Evolutionary conservation across 1,139 yeast genomes (phyloP), one percentile per base, ranked within the genome.

Genomic region (Pichia sp.): DNA sequence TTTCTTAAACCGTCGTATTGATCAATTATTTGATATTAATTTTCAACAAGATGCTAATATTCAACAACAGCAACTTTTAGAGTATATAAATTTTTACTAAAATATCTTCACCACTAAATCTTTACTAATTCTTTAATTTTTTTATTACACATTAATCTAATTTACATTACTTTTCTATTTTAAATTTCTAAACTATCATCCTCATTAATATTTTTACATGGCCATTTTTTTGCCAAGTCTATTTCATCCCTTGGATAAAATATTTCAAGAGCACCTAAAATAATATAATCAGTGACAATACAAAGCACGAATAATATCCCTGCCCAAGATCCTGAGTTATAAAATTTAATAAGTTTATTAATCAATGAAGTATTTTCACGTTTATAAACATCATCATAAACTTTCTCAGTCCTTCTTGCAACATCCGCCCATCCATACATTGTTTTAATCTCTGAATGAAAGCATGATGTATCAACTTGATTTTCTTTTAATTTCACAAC

Each of bases 361-460:
- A 78, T 63, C 51, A 87, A 61, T 37, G 67, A 60, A 30, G 65
- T 60, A 30, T 69, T 60, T 44, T 70, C 76, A 12, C 52, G 53
- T 7, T 45, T 30, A 30, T 44, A 46, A 4, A 60, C 61, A 3
- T 76, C 68, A 45, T 80, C 70, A 63, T 94, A 94, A 3, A 92
- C 97, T 30, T 68, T 69, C 55, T 87, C 95, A 0, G 98, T 92
- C 37, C 98, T 69, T 42, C 65, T 66, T 0, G 98, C 98, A 25
- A 94, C 87, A 59, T 89, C 86, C 48, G 70, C 72, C 99, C 99
- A 94, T 58, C 90, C 86, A 64, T 94, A 94, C 95, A 92, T 87
- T 39, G 70, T 65, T 35, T 78, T 76, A 27, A 94, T 82, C 52
- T 85, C 86, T 2, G 74, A 71, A 61, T 94, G 98, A 62, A 94